phyloP scores from a whole-genome alignment of 2,329 filamentous ascomycete species.

The Cadophora luteo-olivacea region DNA sequence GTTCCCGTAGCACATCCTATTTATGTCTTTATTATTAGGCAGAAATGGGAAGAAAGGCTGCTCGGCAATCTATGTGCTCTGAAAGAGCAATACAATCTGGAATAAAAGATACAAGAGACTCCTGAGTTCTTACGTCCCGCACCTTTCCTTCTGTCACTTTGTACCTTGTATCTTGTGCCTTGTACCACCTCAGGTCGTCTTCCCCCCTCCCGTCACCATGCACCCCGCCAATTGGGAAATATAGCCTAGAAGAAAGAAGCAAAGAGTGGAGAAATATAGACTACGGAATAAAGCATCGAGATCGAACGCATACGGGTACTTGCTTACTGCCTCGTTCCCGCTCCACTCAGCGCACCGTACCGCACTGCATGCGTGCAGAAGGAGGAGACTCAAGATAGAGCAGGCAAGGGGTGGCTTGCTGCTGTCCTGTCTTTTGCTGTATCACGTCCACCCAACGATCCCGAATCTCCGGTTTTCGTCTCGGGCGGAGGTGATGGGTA shows the following conservation, averaged over 20 bases:
- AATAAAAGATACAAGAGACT: not conserved
- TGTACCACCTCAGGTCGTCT: conserved; percentile 1
- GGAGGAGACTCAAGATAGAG: not conserved
- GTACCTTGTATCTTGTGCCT: not conserved
- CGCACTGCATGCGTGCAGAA: not conserved
- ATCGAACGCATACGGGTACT: not conserved
- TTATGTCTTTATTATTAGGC: not conserved
- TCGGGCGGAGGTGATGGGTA: not conserved
- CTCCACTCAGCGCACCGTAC: not conserved
- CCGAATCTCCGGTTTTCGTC: conserved; percentile 10
- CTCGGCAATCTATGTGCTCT: not conserved
- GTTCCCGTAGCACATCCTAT: not conserved
- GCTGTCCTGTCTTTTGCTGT: not conserved
- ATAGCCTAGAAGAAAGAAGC: not conserved
- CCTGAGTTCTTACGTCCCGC: not conserved
- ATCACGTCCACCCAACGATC: not conserved
- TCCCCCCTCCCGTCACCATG: not conserved
- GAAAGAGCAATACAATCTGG: not conserved
- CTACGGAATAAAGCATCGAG: not conserved
- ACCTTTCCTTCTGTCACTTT: not conserved
- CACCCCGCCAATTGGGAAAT: not conserved
- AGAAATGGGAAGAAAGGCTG: too few relatives aligned
- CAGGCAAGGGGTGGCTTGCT: not conserved
- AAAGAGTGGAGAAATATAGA: not conserved
- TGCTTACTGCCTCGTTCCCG: conserved; percentile 2